Evolutionary conservation across 2,329 filamentous ascomycete genomes (phyloP), one percentile per base, ranked within the genome.

Genomic region (Diaporthe sp.): DNA sequence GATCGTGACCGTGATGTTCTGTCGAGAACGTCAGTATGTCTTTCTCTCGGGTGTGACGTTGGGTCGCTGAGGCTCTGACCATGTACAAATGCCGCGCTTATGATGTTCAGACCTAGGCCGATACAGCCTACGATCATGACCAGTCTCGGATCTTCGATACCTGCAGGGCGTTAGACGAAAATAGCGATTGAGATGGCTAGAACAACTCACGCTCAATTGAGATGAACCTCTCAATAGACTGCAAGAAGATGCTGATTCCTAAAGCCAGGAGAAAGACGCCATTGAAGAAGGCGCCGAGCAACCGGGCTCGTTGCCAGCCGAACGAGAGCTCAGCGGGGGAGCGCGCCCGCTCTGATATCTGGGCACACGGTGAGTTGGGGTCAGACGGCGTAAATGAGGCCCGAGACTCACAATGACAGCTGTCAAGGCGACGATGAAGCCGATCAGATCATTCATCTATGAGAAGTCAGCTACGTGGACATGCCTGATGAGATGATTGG

Each of bases 231-330:
- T 95, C 93, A 69, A 95, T 88, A 0, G 93, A 92, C 80, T 95
- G 94, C 3, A 95, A 84, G 46, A 93, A 88, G 68, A 95, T 94
- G 81, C 92, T 94, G 49, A 95, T 83, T 1, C 93, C 93, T 2
- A 96, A 85, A 0, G 92, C 93, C 22, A 95, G 83, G 1, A 96
- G 87, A 75, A 96, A 94, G 1, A 92, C 91, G 19, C 94, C 94
- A 79, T 96, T 96, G 87, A 95, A 96, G 82, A 96, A 96, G 31
- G 93, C 93, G 7, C 94, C 94, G 0, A 96, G 86, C 1, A 95
- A 82, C n/a, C 90, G 89, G 22, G 93, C 93, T 44, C 94, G 89
- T 74, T 94, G 92, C 93, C 93, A 95, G n/a, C 94, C 94, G 78
- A 94, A 95, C 0, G 93, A 90, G 22, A 94, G 86, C 13, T 86